Base-by-base conservation (phyloP, 2,329 filamentous ascomycete species). In the Sporothrix schenckii region DNA sequence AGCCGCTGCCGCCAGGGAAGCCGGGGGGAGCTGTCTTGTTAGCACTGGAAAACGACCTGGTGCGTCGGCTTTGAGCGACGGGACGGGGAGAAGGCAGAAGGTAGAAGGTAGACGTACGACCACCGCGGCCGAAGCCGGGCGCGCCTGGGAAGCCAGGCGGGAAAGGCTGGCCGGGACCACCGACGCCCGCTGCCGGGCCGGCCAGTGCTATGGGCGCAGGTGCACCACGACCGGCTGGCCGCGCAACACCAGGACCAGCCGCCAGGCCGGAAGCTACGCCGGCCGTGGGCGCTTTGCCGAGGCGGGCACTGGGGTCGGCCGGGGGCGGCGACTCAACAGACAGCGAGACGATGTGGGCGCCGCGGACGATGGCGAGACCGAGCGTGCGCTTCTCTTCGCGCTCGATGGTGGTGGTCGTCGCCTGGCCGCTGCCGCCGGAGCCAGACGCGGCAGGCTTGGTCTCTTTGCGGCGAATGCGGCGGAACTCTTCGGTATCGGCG, bases 341-440 rank as follows among this genome's bases (percentile, higher is more conserved):
- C 72, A 97, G 88, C 27, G 94, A 97, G 73, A 99, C 92, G 73
- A 99, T 95, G 76, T 97, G 92, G 70, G 94, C 93, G 77, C 95
- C 95, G 77, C 95, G 93, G 73, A 99, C 88, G 76, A 99, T 99
- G 21, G 92, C 94, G 74, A 99, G 86, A 71, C 95, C 95, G 49
- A 99, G 88, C n/a, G 93, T 97, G 77, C 95, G 91, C 86, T 98
- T 98, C 83, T 98, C 95, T 83, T 99, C 94, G 16, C 91, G 89
- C 83, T 97, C 93, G 76, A 97, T 86, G 65, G 91, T 87, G 78
- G 91, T 87, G 73, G 86, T 84, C 66, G 87, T 83, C 75, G 88
- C 86, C 70, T 86, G 54, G 19, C 71, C 49, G 7, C 34, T 6
- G 5, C 4, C 4, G 34, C 34, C 4, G 5, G 71, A 11, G 34